Evolutionary conservation across 768 basidiomycete genomes (phyloP), one percentile per base, ranked within the genome.

Genomic region (Rubroboletus satanas): DNA sequence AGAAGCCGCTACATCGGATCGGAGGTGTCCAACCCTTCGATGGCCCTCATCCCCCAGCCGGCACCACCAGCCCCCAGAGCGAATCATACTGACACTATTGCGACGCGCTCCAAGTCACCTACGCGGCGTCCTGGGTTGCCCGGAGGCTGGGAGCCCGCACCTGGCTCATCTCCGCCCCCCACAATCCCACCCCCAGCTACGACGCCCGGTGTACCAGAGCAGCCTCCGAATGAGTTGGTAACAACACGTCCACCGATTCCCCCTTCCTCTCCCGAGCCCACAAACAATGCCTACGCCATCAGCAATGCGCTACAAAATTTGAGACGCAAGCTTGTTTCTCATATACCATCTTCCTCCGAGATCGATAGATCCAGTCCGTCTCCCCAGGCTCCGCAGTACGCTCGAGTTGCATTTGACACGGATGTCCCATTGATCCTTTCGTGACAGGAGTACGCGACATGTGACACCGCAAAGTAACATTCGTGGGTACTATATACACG

Each of bases 381-480:
- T 35, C 55, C 61, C 7, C 61, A 56, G 37, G 17, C 41, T 17
- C 17, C 58, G 14, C 67, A 64, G 66, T 69, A 58, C 14, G 67
- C 32, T 36, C 7, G 12, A 41, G 38, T 26, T 11, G 14, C 15
- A 2, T 37, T 29, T 37, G 10, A 1, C 23, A 52, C 17, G 28
- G 5, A 32, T 29, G 17, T 23, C 23, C 2, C 9, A 9, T 23
- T 54, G 32, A 59, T 18, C 9, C 23, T 32, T 36, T 32, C 7
- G 17, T 42, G 17, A 8, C 23, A 69, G 71, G 50, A 55, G 46
- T 12, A 57, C 58, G 14, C 67, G 60, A 46, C 59, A 59, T 14
- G 70, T 76, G 32, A 79, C 78, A 1, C 79, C 79, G 18, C 69
- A 73, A 9, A 70, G 66, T 52, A 71, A 73, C 52, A 81, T 81